Evolutionary conservation across 1,284 basidiomycete species (phyloP), one percentile per base, ranked within the genome.

Genomic region (Rhodotorula sp.): DNA sequence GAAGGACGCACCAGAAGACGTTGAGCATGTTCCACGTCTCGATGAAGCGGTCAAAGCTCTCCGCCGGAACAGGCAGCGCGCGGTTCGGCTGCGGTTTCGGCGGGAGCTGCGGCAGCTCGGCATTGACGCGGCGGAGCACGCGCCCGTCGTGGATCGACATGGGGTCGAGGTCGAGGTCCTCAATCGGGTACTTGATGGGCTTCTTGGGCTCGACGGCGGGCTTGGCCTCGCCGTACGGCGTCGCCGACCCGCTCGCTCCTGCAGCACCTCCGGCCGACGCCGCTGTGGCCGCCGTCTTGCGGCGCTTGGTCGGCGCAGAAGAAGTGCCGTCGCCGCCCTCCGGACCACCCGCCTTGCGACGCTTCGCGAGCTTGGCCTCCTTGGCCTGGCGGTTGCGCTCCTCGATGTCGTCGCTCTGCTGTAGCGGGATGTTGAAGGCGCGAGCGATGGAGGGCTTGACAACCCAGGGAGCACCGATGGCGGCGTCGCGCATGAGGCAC

Each of bases 21-120:
- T 91, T 89, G 75, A 98, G 83, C 81, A 97, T 97, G 81, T 91
- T 93, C 92, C 94, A 99, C 25, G 88, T 84, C 86, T 91, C 89
- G 58, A 98, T 82, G 81, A 97, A 92, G 25, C 86, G 84, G 80
- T 97, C 94, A 75, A 97, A 95, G 12, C 87, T 84, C 14, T 87
- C 87, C 7, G 85, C 83, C 27, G 85, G 85, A 56, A 90, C 86
- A 0, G 93, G 92, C 60, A 97, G 82, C 25, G 82, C 80, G 82
- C 84, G 62, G 80, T 82, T 76, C 82, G 90, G 88, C 52, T 86
- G 78, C 25, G 95, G 95, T 74, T 77, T 77, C n/a, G 71, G 52
- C 23, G 78, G 77, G 21, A 79, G 67, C 1, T 77, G 59, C n/a
- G 74, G 78, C 2, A 95, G 89, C 56, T 95, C 84, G 80, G 95